Evolutionary conservation across 164 flowering plant species (phyloP).

Genomic region (Umbellularia californica): DNA sequence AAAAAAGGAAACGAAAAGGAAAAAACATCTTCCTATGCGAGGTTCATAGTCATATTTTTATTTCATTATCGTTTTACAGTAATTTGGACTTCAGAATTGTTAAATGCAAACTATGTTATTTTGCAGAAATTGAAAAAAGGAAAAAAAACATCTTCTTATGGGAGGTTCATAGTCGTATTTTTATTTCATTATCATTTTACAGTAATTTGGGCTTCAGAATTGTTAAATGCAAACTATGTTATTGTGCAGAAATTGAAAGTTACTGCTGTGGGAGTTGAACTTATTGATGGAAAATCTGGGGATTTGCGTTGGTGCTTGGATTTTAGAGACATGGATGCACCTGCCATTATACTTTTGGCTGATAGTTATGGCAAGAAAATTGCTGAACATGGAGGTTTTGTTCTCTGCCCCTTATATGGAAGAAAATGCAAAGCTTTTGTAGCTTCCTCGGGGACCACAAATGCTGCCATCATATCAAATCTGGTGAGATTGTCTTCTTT

Average conservation of each 20-base stretch:
- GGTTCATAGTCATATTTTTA: neutral
- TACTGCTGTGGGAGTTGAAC: conserved; percentile 84
- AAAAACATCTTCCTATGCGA: neutral
- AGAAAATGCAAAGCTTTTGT: conserved; percentile 94
- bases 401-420: conserved; percentile 94
- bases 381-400: conserved; percentile 73
- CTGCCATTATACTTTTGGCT: conserved; percentile 70
- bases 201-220: neutral
- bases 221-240: neutral
- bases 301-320: conserved; percentile 95
- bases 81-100: neutral
- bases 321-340: conserved; percentile 95
- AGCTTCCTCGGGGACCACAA: conserved; percentile 84
- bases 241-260: conserved; percentile 76
- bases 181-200: neutral
- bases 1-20: neutral
- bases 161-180: neutral
- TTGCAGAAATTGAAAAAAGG: conserved; percentile 65
- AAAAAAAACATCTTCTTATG: neutral
- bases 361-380: conserved; percentile 75
- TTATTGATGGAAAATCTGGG: conserved; percentile 68
- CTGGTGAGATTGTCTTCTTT: conserved; percentile 52
- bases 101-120: conserved; percentile 2
- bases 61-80: neutral
- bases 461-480: conserved; percentile 62